Base-by-base conservation (phyloP, 352 stramenopile species). In the Pythium pectinolyticum region DNA sequence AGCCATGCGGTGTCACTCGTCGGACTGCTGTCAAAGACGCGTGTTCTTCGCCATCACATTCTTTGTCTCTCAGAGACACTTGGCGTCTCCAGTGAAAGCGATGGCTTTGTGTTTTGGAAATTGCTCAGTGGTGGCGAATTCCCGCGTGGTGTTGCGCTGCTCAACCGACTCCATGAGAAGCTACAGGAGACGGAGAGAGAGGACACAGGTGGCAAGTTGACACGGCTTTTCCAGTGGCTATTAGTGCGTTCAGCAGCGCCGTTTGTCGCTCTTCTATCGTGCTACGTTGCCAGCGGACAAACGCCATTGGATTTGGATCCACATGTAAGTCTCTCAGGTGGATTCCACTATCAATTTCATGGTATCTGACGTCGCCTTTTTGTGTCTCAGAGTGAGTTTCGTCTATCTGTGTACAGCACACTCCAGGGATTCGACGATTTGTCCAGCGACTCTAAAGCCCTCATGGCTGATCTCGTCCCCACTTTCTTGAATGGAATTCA, bases 191-290 rank as follows among this genome's bases (percentile, higher is more conserved):
- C 74, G 48, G 64, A 74, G 20, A 65, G 66, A 20, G 67, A 78
- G 45, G 83, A 92, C 46, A 56, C 67, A 1, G 46, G 47, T 6
- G 73, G 79, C 11, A 30, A 58, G 24, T 63, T 71, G 25, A 53
- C 73, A 31, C 32, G 66, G 20, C 34, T 92, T 19, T 52, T 77
- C 10, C 72, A 43, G 22, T 90, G 83, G 83, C 70, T 92, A 30
- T 67, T 92, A 28, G 66, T 84, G 1, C 83, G 82, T 48, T 63
- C 76, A 20, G 74, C 69, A n/a, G 67, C 61, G 17, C 79, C 83
- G 30, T 78, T 87, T n/a, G 45, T 92, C n/a, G 57, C 57, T 34
- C 63, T 73, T 0, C 54, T 92, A 31, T 82, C 83, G 5, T 68
- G 74, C n/a, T 79, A 89, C 32, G 63, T 86, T 10, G 61, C 73